Conservation (phyloP, 2,329 filamentous ascomycete genomes). For the Apiospora rasikravindrae region DNA sequence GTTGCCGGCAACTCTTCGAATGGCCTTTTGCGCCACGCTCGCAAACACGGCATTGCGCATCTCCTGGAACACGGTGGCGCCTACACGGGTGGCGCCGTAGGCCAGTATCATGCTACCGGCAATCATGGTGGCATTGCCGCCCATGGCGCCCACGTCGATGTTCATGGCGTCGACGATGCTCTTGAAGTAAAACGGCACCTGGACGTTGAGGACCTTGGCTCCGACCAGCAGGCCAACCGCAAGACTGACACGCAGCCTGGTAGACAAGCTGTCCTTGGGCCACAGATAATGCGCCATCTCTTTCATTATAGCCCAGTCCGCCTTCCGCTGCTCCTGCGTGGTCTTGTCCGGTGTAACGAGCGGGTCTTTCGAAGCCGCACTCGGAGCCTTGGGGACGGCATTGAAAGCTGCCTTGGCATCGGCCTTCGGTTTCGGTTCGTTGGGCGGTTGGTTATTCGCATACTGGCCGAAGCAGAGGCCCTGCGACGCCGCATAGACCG, state of each 20-base stretch:
- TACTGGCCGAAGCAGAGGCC: slow-evolving; percentile 25
- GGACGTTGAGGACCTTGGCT: slow-evolving; percentile 94
- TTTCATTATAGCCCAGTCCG: slow-evolving; percentile 98
- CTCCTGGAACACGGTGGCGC: slow-evolving; percentile 90
- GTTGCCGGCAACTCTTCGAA: slow-evolving; percentile 86
- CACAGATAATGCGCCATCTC: slow-evolving; percentile 97
- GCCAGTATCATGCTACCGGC: slow-evolving; percentile 93
- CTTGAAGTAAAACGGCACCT: slow-evolving; percentile 99
- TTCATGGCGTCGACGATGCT: slow-evolving; percentile 98
- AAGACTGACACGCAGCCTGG: slow-evolving; percentile 82
- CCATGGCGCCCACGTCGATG: slow-evolving; percentile 82
- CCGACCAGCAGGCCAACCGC: slow-evolving; percentile 85
- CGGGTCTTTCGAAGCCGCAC: slow-evolving; percentile 48
- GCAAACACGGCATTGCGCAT: slow-evolving; percentile 95
- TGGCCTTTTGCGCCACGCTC: slow-evolving; percentile 95
- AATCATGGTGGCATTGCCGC: slow-evolving; percentile 87
- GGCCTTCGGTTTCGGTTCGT: background rate
- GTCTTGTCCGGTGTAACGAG: slow-evolving; percentile 70
- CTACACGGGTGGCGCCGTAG: slow-evolving; percentile 87
- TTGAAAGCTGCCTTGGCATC: background rate
- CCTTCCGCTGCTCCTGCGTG: slow-evolving; percentile 88
- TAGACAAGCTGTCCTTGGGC: slow-evolving; percentile 86
- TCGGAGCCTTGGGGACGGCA: slow-evolving; percentile 16
- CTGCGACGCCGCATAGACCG: slow-evolving; percentile 29
- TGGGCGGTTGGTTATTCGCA: slow-evolving; percentile 20